These are phyloP conservation scores for Alternaria longipes DNA, from an alignment of 2,329 filamentous ascomycete genomes.

Conservation along the genomic window DNA sequence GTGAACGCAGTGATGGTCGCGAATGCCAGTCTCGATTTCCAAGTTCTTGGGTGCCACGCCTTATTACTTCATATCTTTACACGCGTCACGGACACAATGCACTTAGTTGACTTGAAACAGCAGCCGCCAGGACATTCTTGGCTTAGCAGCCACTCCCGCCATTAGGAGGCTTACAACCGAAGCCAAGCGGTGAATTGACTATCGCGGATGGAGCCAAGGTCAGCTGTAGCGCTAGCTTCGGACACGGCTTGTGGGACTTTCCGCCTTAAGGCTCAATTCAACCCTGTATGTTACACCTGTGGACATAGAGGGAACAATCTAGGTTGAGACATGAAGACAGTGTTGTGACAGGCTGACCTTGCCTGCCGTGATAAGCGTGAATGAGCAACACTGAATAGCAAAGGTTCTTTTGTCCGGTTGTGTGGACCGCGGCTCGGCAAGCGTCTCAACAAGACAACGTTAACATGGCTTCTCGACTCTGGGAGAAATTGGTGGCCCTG, in stretches of 20 bases:
- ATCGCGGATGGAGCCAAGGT: neutral
- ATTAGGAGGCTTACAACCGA: conserved; percentile 9
- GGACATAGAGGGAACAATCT: neutral
- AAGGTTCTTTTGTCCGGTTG: neutral
- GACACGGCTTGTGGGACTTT: conserved; percentile 10
- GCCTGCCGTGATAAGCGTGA: neutral
- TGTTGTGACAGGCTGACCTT: conserved; percentile 1
- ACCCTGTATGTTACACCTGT: conserved; percentile 9
- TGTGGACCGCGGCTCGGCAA: neutral
- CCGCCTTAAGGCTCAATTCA: conserved; percentile 2
- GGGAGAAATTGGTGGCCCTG: neutral
- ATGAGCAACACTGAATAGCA: neutral
- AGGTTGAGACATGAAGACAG: neutral
- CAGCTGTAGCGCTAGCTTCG: conserved; percentile 8
- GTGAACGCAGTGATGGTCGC: conserved; percentile 9
- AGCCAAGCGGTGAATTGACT: neutral
- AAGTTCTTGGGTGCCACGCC: conserved; percentile 5
- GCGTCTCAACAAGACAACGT: neutral
- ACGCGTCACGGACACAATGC: neutral
- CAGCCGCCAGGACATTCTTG: conserved; percentile 14
- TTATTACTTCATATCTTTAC: conserved; percentile 13
- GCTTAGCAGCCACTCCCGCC: conserved; percentile 12
- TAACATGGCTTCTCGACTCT: neutral
- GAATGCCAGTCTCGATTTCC: conserved; percentile 10
- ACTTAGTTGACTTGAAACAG: conserved; percentile 10